Evolutionary conservation across 345 rosid species (phyloP).

Genomic region (Corymbia maculata): DNA sequence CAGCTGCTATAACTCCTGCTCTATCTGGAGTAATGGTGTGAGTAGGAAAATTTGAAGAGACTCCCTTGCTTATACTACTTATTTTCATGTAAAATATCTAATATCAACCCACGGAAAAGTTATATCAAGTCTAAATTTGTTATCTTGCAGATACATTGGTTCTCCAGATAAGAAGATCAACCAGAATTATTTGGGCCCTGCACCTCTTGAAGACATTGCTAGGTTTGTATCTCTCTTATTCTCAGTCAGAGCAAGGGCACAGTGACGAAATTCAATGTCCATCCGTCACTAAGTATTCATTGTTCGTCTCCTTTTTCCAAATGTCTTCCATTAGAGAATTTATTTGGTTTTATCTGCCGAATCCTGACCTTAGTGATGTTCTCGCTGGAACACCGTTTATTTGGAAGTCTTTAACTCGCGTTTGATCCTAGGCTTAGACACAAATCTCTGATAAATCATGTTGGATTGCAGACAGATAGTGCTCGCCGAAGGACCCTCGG

Average conservation of each 20-base stretch:
- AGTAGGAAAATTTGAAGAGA: slow-evolving; percentile 12
- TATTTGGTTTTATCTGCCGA: not conserved
- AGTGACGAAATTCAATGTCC: not conserved
- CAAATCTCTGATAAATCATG: not conserved
- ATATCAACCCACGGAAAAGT: not conserved
- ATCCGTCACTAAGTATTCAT: not conserved
- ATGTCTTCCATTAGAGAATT: not conserved
- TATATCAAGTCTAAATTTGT: not conserved
- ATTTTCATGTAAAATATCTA: not conserved
- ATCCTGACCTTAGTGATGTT: not conserved
- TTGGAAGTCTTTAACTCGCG: not conserved
- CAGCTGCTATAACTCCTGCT: slow-evolving; percentile 53
- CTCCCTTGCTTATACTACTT: not conserved
- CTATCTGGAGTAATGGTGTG: slow-evolving; percentile 75
- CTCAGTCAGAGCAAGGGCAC: not conserved
- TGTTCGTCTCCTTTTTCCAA: not conserved
- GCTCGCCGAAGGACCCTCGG: slow-evolving; percentile 82
- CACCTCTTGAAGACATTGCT: slow-evolving; percentile 69
- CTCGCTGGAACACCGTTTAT: not conserved
- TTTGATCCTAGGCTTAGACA: not conserved
- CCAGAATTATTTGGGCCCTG: slow-evolving; percentile 74
- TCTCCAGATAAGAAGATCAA: slow-evolving; percentile 70
- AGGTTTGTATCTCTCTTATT: slow-evolving; percentile 26
- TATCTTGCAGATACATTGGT: slow-evolving; percentile 55
- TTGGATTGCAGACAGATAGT: slow-evolving; percentile 50